Conservation (phyloP, 305 asterid species). For the Solanum aculeatissimum region DNA sequence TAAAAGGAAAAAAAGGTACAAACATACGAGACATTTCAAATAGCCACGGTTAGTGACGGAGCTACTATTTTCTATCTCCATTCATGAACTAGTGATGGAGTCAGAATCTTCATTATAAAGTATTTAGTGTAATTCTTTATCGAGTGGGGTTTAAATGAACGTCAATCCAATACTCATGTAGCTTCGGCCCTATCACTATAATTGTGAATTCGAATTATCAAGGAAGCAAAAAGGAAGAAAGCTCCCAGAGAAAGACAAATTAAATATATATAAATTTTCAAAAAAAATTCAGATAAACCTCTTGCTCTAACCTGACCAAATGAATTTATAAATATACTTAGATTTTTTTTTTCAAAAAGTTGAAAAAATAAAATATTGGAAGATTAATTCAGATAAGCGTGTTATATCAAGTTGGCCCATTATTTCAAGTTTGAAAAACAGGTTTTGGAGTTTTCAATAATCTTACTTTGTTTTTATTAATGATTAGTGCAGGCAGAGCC, state of each 20-base stretch:
- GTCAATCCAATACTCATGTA: neutral
- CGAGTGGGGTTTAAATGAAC: neutral
- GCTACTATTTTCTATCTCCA: neutral
- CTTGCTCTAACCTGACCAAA: no score
- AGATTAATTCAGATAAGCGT: neutral
- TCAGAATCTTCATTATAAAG: neutral
- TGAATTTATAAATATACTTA: neutral
- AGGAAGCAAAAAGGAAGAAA: neutral
- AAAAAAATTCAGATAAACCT: neutral
- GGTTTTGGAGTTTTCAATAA: neutral
- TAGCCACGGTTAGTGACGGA: neutral
- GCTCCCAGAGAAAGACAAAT: fast-evolving
- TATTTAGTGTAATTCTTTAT: no score
- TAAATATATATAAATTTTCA: neutral
- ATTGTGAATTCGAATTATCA: neutral
- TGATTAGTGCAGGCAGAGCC: neutral
- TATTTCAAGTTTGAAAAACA: neutral
- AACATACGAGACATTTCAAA: neutral
- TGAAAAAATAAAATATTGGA: neutral
- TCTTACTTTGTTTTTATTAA: neutral
- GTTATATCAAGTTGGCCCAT: neutral
- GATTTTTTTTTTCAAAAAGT: neutral
- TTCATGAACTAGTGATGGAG: fast-evolving
- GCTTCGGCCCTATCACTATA: no score
- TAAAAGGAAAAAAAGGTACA: neutral